These are phyloP conservation scores for Magnusiomyces tetraspermus DNA, from an alignment of 1,139 yeast species.

Conservation along the genomic window DNA sequence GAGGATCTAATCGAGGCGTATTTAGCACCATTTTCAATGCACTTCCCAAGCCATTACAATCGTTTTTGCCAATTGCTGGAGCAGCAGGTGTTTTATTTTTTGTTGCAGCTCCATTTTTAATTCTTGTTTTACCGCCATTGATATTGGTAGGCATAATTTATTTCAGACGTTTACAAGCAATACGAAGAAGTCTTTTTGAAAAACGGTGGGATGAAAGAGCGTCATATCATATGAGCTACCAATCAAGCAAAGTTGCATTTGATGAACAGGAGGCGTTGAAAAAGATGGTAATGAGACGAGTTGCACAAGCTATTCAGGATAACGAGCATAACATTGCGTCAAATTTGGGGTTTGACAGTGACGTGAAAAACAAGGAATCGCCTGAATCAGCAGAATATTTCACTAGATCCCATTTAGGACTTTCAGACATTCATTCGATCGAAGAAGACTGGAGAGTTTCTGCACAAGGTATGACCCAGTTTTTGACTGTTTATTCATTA, in stretches of 20 bases:
- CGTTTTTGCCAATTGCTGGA: conserved; percentile 13
- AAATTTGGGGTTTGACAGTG: conserved; percentile 14
- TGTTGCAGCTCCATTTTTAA: conserved; percentile 21
- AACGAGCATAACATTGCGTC: conserved; percentile 22
- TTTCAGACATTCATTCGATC: conserved; percentile 12
- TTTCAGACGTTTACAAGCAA: conserved; percentile 16
- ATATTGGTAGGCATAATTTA: conserved; percentile 21
- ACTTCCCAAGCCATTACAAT: conserved; percentile 11
- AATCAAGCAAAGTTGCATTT: conserved; percentile 15
- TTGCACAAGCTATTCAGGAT: conserved; percentile 20
- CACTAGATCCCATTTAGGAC: conserved; percentile 12
- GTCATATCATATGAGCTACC: conserved; percentile 20
- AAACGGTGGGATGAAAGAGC: conserved; percentile 26
- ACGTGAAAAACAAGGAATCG: not conserved
- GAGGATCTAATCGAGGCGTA: too few relatives aligned
- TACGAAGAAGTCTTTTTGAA: conserved; percentile 18
- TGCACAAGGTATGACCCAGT: conserved; percentile 15
- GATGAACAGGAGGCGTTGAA: conserved; percentile 15
- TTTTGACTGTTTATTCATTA: conserved; percentile 15
- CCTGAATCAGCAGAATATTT: not conserved
- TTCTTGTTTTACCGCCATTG: conserved; percentile 21
- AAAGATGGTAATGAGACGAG: conserved; percentile 19
- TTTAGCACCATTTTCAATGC: conserved; percentile 2
- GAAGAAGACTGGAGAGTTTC: conserved; percentile 17
- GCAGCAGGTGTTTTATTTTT: conserved; percentile 16